Evolutionary conservation across 805 yeast species (phyloP), one percentile per base, ranked within the genome.

Genomic region (Starmerella geochares): DNA sequence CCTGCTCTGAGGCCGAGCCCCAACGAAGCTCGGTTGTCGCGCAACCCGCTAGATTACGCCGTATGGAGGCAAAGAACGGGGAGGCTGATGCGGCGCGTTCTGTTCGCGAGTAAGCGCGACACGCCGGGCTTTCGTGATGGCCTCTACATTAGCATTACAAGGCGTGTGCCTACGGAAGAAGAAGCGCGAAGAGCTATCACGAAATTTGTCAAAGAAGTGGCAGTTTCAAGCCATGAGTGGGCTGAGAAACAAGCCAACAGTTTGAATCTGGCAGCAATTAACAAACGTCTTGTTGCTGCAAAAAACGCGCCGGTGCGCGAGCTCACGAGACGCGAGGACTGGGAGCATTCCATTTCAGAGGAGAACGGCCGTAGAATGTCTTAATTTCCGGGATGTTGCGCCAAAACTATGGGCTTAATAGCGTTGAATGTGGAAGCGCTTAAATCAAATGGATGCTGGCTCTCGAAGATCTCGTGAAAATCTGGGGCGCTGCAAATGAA

Each of bases 1-100:
- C 38, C 50, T 23, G 31, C 36, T n/a, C 27, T n/a, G 17, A 21
- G 19, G 5, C 27, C 24, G 29, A 36, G 8, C 16, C 21, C 36
- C 17, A 10, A 16, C 20, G 47, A 16, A 21, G 11, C 44, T 3
- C 25, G 31, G 27, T 20, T 17, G 19, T 46, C 47, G 13, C 23
- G 38, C 16, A 51, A 48, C n/a, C 58, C 59, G 6, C 41, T 58
- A 20, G 52, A 48, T 25, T 54, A 33, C n/a, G 62, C 62, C 0
- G 53, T 52, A 4, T 54, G 58, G 57, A 46, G 62, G 14, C 49
- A 47, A 37, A 25, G 35, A n/a, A 28, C 60, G 20, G 51, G 47
- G 20, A 33, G 52, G 10, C n/a, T 31, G 11, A 36, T 48, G 46
- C 52, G 59, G 13, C 37, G 44, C 10, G 51, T 54, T 19, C 46